Base-by-base conservation (phyloP, 2,329 filamentous ascomycete genomes). In the Phaeoacremonium minimum region DNA sequence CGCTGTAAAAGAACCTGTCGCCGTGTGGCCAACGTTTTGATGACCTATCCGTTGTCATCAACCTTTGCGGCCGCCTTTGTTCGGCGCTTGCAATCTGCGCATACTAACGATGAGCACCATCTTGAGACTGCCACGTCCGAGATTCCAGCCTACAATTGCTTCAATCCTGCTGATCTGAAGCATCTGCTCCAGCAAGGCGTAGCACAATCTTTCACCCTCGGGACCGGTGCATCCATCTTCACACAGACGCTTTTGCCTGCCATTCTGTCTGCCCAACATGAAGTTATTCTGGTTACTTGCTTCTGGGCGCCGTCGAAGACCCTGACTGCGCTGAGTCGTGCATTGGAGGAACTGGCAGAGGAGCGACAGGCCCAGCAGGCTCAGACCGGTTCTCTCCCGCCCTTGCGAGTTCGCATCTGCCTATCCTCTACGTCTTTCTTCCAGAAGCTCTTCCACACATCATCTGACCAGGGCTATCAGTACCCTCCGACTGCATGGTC, bases 241-340 rank as follows among this genome's bases (percentile, higher is more conserved):
- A 66, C 67, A 0, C 61, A 66, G 28, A 61, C 66, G 4, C 64
- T 88, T 6, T 60, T 83, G 1, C 77, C 83, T 2, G 75, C 79
- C 7, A 71, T 90, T 4, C 60, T 75, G 5, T 53, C 61, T 1
- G 80, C 85, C 3, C 64, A 72, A 22, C 61, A 70, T 32, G 85
- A 88, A 49, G 64, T 90, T 18, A 76, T 89, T 40, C 70, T 93
- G 29, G 83, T 89, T 6, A 91, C 87, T 7, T 91, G 87, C 58
- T 93, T 90, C 60, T 90, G 86, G 85, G 80, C 86, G 0, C 64
- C 66, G 0, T 90, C 85, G 0, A 58, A 69, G 2, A 82, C 79
- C 0, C 66, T 82, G 14, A 62, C 71, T 4, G 69, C 69, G 1
- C 63, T 93, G 11, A 68, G 65, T 28, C 61, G 73, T 4, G 66